A percentile compares a stretch with the other conserved stretches of the same genome.
Evolutionary conservation across 305 asterid species (phyloP).

Genomic region (Withania somnifera): DNA sequence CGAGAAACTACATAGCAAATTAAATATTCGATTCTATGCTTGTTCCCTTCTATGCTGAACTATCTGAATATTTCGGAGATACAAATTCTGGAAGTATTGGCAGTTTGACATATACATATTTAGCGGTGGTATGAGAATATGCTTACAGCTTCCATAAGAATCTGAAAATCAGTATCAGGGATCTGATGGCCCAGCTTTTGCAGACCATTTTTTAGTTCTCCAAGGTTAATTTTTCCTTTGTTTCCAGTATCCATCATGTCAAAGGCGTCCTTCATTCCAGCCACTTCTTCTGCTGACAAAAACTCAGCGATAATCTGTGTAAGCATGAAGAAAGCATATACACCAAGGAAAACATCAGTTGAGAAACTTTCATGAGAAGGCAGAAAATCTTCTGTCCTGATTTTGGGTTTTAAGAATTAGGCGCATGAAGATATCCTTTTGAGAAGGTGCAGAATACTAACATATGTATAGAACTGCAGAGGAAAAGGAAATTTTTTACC

Average conservation of each 20-base stretch:
- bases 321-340: neutral
- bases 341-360: neutral
- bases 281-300: constrained; percentile 71
- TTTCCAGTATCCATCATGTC: constrained; percentile 56
- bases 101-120: neutral
- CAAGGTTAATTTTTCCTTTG: constrained; percentile 47
- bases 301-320: constrained; percentile 69
- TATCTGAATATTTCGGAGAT: neutral
- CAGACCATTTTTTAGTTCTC: constrained; percentile 58
- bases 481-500: constrained; percentile 26
- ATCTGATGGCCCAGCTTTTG: constrained; percentile 71
- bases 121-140: neutral
- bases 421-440: neutral
- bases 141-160: constrained; percentile 81
- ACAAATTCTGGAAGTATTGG: neutral
- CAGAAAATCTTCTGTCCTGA: neutral
- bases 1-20: neutral
- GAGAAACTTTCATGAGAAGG: neutral
- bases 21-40: neutral
- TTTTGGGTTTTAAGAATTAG: neutral
- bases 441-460: neutral
- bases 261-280: constrained; percentile 74
- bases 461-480: neutral
- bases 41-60: neutral
- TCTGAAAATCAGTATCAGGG: constrained; percentile 63